A percentile compares a stretch with the other conserved stretches of the same genome.
These are phyloP conservation scores for Microcera coccophila DNA, from an alignment of 2,329 filamentous ascomycete genomes.

Conservation along the genomic window DNA sequence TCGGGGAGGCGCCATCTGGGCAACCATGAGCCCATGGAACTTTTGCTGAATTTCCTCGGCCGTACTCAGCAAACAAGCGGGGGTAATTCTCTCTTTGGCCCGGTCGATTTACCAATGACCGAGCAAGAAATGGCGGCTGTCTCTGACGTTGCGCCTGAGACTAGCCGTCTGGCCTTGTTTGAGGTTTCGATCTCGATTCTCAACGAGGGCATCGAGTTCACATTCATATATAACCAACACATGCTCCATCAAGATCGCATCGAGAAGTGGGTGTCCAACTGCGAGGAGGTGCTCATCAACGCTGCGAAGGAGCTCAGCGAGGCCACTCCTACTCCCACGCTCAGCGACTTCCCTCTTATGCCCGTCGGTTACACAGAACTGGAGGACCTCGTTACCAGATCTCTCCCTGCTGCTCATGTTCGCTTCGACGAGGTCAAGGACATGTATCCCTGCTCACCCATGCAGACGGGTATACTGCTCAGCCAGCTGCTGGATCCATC, in stretches of 20 bases:
- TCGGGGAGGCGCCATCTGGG: slow-evolving; percentile 29
- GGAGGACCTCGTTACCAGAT: slow-evolving; percentile 17
- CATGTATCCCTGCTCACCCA: slow-evolving; percentile 31
- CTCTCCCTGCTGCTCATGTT: slow-evolving; percentile 18
- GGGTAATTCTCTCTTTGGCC: slow-evolving; percentile 13
- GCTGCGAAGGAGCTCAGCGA: slow-evolving; percentile 11
- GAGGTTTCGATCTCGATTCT: slow-evolving; percentile 18
- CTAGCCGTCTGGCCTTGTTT: slow-evolving; percentile 12
- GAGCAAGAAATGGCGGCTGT: not conserved
- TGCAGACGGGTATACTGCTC: slow-evolving; percentile 33
- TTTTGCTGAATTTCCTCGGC: not conserved
- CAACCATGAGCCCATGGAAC: not conserved
- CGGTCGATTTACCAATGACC: slow-evolving; percentile 7
- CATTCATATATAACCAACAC: not conserved
- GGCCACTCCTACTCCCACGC: slow-evolving; percentile 19
- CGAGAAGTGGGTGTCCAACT: slow-evolving; percentile 6
- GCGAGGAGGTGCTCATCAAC: slow-evolving; percentile 3
- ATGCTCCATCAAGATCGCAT: not conserved
- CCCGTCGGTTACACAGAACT: slow-evolving; percentile 28
- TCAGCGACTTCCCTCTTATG: slow-evolving; percentile 34
- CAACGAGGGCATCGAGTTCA: not conserved
- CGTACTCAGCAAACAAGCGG: not conserved
- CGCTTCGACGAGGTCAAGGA: slow-evolving; percentile 4
- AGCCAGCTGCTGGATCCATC: slow-evolving; percentile 26
- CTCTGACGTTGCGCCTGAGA: not conserved